These are phyloP conservation scores for Myochromella boudieri DNA, from an alignment of 768 basidiomycete species.

Conservation along the genomic window DNA sequence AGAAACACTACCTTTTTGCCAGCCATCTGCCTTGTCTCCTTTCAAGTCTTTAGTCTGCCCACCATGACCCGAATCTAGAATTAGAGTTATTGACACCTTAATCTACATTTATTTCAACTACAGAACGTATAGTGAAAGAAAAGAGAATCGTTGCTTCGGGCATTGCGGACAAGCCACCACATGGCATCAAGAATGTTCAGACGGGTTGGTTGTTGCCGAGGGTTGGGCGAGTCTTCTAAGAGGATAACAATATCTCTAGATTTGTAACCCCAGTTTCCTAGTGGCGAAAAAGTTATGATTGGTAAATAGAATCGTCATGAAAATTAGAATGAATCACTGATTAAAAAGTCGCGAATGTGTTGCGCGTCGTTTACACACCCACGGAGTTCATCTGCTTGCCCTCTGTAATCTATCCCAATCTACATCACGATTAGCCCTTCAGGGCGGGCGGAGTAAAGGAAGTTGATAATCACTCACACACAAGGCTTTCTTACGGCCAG, in stretches of 20 bases:
- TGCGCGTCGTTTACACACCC: slow-evolving; percentile 85
- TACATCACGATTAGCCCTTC: slow-evolving; percentile 20
- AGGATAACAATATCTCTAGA: slow-evolving; percentile 66
- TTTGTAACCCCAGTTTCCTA: slow-evolving; percentile 48
- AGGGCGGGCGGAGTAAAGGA: slow-evolving; percentile 8
- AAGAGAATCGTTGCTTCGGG: slow-evolving; percentile 67
- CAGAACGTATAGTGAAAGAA: slow-evolving; percentile 70
- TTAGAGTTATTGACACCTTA: neutral
- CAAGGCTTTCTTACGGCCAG: slow-evolving; percentile 75
- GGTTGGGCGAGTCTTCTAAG: slow-evolving; percentile 53
- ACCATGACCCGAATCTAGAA: slow-evolving; percentile 88
- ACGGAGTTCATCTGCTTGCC: slow-evolving; percentile 58
- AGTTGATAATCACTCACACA: slow-evolving; percentile 52
- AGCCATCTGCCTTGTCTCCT: slow-evolving; percentile 79
- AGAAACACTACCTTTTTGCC: slow-evolving; percentile 60
- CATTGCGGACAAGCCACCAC: slow-evolving; percentile 65
- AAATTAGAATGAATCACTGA: slow-evolving; percentile 42
- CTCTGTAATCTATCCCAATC: slow-evolving; percentile 82
- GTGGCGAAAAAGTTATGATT: neutral
- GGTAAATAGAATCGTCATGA: neutral
- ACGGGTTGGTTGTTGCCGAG: slow-evolving; percentile 42
- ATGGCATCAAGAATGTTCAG: slow-evolving; percentile 49
- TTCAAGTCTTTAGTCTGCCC: slow-evolving; percentile 80
- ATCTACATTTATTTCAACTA: neutral
- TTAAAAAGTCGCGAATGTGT: slow-evolving; percentile 68